Conservation (phyloP, 2,329 filamentous ascomycete genomes). For the Ophiognomonia clavigignenti-juglandacearum region DNA sequence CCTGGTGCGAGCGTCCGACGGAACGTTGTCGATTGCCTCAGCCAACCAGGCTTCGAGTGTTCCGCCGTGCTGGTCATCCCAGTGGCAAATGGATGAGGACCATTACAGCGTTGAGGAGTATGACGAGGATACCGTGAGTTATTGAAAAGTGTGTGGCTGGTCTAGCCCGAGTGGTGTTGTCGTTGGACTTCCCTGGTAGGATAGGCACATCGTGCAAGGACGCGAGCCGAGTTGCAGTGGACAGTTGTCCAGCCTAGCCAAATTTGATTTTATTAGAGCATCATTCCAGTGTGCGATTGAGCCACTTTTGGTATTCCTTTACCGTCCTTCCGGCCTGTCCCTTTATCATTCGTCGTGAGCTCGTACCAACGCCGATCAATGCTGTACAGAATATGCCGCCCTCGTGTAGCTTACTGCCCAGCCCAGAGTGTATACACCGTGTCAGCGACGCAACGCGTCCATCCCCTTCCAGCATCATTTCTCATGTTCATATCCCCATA, state of each 20-base stretch:
- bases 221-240: not conserved
- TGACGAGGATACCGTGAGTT: not conserved
- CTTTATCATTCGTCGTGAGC: slow-evolving; percentile 6
- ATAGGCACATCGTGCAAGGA: not conserved
- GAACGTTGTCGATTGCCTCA: not conserved
- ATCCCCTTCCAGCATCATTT: not conserved
- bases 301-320: not conserved
- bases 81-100: not conserved
- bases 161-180: too few relatives aligned
- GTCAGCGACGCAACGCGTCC: slow-evolving; percentile 3
- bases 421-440: slow-evolving; percentile 3
- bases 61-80: too few relatives aligned
- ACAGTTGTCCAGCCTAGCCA: not conserved
- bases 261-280: not conserved
- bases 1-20: not conserved
- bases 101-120: not conserved
- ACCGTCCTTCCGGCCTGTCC: not conserved
- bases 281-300: not conserved
- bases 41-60: not conserved
- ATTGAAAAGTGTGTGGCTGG: too few relatives aligned
- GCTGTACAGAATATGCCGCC: slow-evolving; percentile 6
- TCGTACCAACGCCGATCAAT: slow-evolving; percentile 15
- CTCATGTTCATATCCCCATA: slow-evolving; percentile 34
- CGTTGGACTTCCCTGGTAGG: not conserved
- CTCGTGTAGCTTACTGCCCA: not conserved